Percentiles rank a stretch among this genome's conserved stretches.
Evolutionary conservation across 805 yeast genomes (phyloP).

Genomic region (Ogataea methanolica): DNA sequence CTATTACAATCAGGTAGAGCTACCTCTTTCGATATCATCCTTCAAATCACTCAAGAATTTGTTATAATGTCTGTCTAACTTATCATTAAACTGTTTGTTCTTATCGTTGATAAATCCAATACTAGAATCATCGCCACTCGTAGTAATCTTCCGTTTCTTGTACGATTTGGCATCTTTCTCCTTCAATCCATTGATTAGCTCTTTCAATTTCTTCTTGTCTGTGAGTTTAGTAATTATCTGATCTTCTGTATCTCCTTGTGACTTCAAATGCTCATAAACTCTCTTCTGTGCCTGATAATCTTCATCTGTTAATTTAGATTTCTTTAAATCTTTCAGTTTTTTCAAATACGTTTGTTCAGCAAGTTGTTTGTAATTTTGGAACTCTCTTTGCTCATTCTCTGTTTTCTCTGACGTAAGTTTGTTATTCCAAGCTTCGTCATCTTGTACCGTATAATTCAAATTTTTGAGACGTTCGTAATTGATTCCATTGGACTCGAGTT

Average conservation of each 20-base stretch:
- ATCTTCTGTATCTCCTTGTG: constrained; percentile 21
- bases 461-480: constrained; percentile 39
- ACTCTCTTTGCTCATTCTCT: constrained; percentile 33
- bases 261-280: constrained; percentile 16
- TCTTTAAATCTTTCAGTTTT: constrained; percentile 37
- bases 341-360: constrained; percentile 61
- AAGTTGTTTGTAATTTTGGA: constrained; percentile 46
- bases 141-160: constrained; percentile 31
- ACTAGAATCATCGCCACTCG: constrained; percentile 28
- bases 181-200: constrained; percentile 31
- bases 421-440: constrained; percentile 59
- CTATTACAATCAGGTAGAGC: constrained; percentile 4
- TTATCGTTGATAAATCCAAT: constrained; percentile 59
- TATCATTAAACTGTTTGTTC: constrained; percentile 69
- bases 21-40: constrained; percentile 22
- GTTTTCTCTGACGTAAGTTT: constrained; percentile 29
- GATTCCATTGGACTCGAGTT: constrained; percentile 33
- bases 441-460: constrained; percentile 58
- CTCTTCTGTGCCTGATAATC: constrained; percentile 38
- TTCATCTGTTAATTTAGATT: constrained; percentile 24
- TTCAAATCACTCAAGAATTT: constrained; percentile 22
- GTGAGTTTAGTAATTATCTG: constrained; percentile 30
- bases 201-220: constrained; percentile 27
- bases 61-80: constrained; percentile 55
- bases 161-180: constrained; percentile 33